phyloP scores from a whole-genome alignment of 2,329 filamentous ascomycete species.

The Teratosphaeria gauchensis region DNA sequence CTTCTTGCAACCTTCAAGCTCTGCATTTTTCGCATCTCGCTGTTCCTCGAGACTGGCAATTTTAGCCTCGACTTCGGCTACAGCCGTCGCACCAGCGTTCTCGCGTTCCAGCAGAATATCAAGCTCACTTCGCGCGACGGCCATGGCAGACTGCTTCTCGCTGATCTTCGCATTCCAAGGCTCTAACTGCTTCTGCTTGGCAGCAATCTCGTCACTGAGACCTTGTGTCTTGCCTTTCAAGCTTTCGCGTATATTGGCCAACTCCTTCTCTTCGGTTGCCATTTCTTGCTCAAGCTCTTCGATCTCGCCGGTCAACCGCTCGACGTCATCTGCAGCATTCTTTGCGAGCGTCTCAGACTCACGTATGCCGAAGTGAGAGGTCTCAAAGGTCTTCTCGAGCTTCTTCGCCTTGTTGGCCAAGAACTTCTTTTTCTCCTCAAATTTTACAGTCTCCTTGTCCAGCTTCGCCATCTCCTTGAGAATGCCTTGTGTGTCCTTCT shows the following conservation, averaged over 20 bases:
- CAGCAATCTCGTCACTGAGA: constrained; percentile 83
- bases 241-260: constrained; percentile 71
- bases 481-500: constrained; percentile 69
- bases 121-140: constrained; percentile 88
- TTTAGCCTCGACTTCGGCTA: constrained; percentile 75
- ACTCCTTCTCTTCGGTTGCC: constrained; percentile 68
- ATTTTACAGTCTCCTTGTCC: constrained; percentile 94
- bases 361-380: constrained; percentile 61
- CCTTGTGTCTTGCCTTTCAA: constrained; percentile 93
- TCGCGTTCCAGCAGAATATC: constrained; percentile 84
- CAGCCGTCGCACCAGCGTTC: constrained; percentile 72
- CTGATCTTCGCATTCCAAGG: constrained; percentile 97
- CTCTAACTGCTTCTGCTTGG: constrained; percentile 87
- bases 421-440: constrained; percentile 96
- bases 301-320: constrained; percentile 66
- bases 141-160: constrained; percentile 86
- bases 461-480: constrained; percentile 84
- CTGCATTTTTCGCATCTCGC: constrained; percentile 59
- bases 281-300: constrained; percentile 65
- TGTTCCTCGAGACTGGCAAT: constrained; percentile 62
- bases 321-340: constrained; percentile 68
- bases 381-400: constrained; percentile 75
- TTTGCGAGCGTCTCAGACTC: constrained; percentile 71
- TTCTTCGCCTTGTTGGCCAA: constrained; percentile 86
- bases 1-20: constrained; percentile 66